Conservation (phyloP, 1,139 yeast genomes). For the Debaryomyces sp. region DNA sequence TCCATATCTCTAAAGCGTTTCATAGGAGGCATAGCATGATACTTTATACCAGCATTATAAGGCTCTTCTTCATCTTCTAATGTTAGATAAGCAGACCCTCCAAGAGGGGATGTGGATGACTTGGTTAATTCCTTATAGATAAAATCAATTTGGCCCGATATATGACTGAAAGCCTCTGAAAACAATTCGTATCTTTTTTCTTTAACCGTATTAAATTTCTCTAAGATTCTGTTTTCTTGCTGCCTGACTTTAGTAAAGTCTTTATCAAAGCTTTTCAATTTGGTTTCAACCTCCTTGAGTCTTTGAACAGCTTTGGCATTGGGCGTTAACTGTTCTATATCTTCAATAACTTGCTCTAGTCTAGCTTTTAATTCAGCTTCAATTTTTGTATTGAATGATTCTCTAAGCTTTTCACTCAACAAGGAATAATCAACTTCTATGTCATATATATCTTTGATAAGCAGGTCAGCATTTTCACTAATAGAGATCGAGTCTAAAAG, state of each 20-base stretch:
- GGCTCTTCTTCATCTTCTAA: conserved; percentile 92
- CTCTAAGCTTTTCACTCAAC: conserved; percentile 50
- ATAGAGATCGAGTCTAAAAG: conserved; percentile 53
- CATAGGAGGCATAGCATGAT: conserved; percentile 97
- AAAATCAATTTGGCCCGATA: conserved; percentile 69
- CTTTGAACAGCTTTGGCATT: conserved; percentile 82
- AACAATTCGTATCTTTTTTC: conserved; percentile 62
- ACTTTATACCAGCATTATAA: conserved; percentile 77
- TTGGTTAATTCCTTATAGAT: conserved; percentile 89
- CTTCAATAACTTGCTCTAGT: conserved; percentile 37
- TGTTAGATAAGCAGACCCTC: conserved; percentile 91
- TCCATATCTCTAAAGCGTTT: conserved; percentile 94
- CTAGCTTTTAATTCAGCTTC: conserved; percentile 51
- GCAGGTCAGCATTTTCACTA: conserved; percentile 41
- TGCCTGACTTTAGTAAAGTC: conserved; percentile 68
- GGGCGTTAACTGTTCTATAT: conserved; percentile 68
- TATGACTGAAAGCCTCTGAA: conserved; percentile 74
- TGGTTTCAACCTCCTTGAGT: conserved; percentile 66
- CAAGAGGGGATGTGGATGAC: conserved; percentile 67
- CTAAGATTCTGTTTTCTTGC: conserved; percentile 57
- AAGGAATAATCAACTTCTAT: conserved; percentile 59
- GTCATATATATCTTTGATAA: conserved; percentile 44
- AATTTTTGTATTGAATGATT: conserved; percentile 36
- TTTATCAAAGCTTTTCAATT: conserved; percentile 60
- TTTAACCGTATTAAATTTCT: conserved; percentile 63